phyloP scores from a whole-genome alignment of 2,329 filamentous ascomycete genomes.

The Claviceps sp. region DNA sequence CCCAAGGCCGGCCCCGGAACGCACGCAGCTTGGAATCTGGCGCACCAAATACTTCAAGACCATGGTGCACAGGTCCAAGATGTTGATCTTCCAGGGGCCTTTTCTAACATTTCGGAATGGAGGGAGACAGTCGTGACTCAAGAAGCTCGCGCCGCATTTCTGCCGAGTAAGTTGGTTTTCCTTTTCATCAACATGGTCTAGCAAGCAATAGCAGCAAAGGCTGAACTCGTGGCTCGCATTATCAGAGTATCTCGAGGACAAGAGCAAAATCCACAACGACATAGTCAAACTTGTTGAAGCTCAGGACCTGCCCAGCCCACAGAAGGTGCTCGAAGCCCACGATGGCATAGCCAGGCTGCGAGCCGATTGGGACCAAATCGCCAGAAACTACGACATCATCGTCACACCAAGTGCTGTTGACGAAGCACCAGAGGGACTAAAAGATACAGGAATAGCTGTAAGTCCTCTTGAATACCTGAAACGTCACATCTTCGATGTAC shows the following conservation, averaged over 20 bases:
- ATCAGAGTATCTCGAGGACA: slow-evolving; percentile 35
- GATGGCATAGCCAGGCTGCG: slow-evolving; percentile 40
- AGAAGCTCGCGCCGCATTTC: slow-evolving; percentile 8
- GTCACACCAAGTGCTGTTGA: slow-evolving; percentile 45
- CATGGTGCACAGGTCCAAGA: slow-evolving; percentile 44
- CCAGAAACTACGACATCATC: slow-evolving; percentile 37
- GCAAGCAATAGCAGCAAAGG: not conserved
- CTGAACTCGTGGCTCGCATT: slow-evolving; percentile 19
- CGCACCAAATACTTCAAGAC: slow-evolving; percentile 22
- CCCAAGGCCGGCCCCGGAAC: slow-evolving; percentile 30
- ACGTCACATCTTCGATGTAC: not conserved
- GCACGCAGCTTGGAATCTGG: slow-evolving; percentile 26
- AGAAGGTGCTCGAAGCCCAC: slow-evolving; percentile 35
- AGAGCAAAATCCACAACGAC: slow-evolving; percentile 29
- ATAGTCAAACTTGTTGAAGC: slow-evolving; percentile 41
- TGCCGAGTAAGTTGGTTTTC: slow-evolving; percentile 6
- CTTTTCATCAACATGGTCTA: not conserved
- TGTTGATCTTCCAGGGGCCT: slow-evolving; percentile 35
- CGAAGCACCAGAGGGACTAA: slow-evolving; percentile 41
- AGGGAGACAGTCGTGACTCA: slow-evolving; percentile 11
- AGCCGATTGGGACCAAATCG: slow-evolving; percentile 40
- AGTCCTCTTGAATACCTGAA: slow-evolving; percentile 13
- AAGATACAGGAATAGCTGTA: slow-evolving; percentile 37
- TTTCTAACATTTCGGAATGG: slow-evolving; percentile 36
- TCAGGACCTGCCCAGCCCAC: slow-evolving; percentile 24